Base-by-base conservation (phyloP, 2,329 filamentous ascomycete species). In the Aspergillus costaricaensis region DNA sequence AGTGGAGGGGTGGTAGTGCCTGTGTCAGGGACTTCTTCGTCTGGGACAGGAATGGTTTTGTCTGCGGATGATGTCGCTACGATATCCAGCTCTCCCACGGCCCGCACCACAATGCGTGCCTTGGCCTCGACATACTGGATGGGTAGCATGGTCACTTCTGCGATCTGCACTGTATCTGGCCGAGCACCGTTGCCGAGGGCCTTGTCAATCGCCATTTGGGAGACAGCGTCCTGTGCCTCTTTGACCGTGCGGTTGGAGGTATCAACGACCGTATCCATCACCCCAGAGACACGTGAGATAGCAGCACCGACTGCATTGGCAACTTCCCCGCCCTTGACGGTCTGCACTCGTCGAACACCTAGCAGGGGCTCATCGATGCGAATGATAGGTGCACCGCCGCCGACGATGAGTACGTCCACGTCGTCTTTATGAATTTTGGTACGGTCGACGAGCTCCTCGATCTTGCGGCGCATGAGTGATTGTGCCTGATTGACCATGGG, bases 261-360 rank as follows among this genome's bases (percentile, higher is more conserved):
- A 38, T 62, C 57, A 9, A 56, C 56, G 6, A 62, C 57, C 0
- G 57, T 62, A 36, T 62, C 60, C 5, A 61, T 44, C 4, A 59
- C 51, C 1, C 82, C 81, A 60, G 83, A 86, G 2, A 88, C 85
- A 41, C 84, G 77, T 1, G 86, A 85, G 59, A 85, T 86, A 0
- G 86, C 86, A 8, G 86, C 86, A 1, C 86, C 86, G 9, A 89
- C 86, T 0, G 86, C 86, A 67, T 89, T 89, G 8, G 87, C 86
- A 1, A 88, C 84, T 3, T 81, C 81, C 10, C 50, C 59, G 4
- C 59, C 56, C 3, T 38, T 32, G 5, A 61, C 59, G 1, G 59
- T 58, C 19, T 52, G 32, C 12, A 61, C 32, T 3, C 9, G 43
- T 1, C 56, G 59, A 1, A 61, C 56, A 3, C 59, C 56, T 1